Percentiles rank a stretch among this genome's conserved stretches.
Conservation (phyloP, 768 basidiomycete species). For the Pluteus cervinus region DNA sequence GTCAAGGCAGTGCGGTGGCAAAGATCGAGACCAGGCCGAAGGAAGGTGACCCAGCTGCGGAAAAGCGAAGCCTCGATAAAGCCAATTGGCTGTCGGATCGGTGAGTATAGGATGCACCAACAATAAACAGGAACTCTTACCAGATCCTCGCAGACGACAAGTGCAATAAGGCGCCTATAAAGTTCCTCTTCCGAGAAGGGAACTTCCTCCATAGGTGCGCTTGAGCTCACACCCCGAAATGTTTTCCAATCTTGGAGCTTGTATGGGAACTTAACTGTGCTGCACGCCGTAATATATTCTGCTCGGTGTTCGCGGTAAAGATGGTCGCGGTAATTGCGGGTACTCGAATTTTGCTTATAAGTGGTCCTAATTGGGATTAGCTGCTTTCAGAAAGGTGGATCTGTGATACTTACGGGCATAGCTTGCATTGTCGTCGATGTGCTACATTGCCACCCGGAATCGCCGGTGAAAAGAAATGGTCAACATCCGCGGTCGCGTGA, state of each 20-base stretch:
- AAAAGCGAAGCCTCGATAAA: neutral
- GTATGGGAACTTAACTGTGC: neutral
- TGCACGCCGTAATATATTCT: constrained; percentile 1
- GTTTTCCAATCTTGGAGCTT: neutral
- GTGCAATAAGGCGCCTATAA: neutral
- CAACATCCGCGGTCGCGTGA: no score
- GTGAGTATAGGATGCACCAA: neutral
- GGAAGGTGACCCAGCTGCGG: neutral
- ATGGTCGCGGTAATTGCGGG: neutral
- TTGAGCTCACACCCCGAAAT: neutral
- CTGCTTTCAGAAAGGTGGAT: no score
- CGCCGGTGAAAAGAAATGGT: no score
- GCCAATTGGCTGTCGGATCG: no score
- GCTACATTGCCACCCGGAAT: no score
- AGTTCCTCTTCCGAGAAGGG: neutral
- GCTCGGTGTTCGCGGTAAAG: neutral
- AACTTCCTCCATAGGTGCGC: neutral
- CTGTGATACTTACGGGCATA: no score
- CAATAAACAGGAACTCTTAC: neutral
- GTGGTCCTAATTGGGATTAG: no score
- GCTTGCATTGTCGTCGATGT: no score
- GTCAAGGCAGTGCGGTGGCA: neutral
- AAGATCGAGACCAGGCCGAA: neutral
- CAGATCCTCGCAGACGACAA: constrained; percentile 1
- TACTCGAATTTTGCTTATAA: no score